Base-by-base conservation (phyloP, 164 flowering plant species). In the Paratinospora sagittata region DNA sequence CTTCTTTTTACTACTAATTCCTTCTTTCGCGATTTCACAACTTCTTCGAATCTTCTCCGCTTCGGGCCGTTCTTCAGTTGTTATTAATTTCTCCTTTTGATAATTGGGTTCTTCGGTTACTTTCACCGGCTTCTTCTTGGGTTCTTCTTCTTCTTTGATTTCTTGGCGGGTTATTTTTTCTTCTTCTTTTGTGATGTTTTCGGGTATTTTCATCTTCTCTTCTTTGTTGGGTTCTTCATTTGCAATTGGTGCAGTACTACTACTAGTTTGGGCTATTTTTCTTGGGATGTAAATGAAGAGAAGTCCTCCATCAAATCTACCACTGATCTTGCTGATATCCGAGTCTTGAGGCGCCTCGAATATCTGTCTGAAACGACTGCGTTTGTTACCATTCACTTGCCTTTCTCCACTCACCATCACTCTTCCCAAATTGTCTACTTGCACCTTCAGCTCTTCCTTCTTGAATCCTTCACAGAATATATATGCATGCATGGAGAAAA, bases 251-350 rank as follows among this genome's bases (percentile, higher is more conserved):
- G 68, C 39, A 6, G 43, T 39, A 11, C 47, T 58, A 27, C n/a
- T 27, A 14, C 33, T 23, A 39, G 10, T 60, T 52, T 2, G 55
- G 14, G 6, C 27, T 80, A 73, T 72, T 76, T 71, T 23, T 39
- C 10, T 86, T 26, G 90, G 90, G 65, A 90, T 74, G 37, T 74
- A 78, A 1, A 87, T 75, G 24, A 76, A 74, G 12, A 87, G 84
- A 49, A 81, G 70, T 17, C 80, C 88, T 2, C 76, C 79, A 0
- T 86, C 86, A 27, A 88, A 84, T 68, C 75, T 78, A 2, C 81
- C 84, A 4, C 65, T 81, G 41, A 87, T 76, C 19, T 74, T 78
- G 2, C 76, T 74, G 0, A 66, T 34, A 37, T 81, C 81, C 10
- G 88, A 45, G 74, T 86, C 73, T 45, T 75, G 72, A 0, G 91